Evolutionary conservation across 768 basidiomycete genomes (phyloP).

Genomic region (Agaricus sinodeliciosus): DNA sequence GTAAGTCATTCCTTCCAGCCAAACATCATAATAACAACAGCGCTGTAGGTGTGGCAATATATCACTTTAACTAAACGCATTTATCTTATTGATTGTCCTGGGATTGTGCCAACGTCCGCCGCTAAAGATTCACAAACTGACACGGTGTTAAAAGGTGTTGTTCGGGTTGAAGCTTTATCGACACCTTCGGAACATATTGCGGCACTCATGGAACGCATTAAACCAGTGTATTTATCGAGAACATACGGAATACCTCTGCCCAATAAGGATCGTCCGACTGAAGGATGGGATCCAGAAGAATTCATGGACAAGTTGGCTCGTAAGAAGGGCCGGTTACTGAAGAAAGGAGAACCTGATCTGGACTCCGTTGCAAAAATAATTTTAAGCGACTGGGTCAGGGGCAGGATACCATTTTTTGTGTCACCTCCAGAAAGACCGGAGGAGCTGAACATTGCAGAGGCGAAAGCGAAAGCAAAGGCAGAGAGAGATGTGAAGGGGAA

Average conservation of each 20-base stretch:
- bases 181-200: conserved; percentile 92
- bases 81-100: conserved; percentile 99
- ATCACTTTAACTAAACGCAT: conserved; percentile 94
- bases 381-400: conserved; percentile 94
- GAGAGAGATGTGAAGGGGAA: conserved; percentile 48
- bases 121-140: conserved; percentile 85
- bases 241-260: conserved; percentile 72
- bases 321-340: conserved; percentile 87
- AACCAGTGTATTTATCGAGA: conserved; percentile 84
- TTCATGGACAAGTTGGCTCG: conserved; percentile 82
- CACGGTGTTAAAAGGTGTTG: conserved; percentile 93
- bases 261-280: conserved; percentile 42
- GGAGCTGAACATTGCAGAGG: conserved; percentile 61
- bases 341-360: conserved; percentile 90
- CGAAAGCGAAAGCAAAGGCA: conserved; percentile 46
- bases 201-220: conserved; percentile 82
- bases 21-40: conserved; percentile 13
- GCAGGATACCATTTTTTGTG: conserved; percentile 95
- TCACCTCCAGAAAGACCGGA: conserved; percentile 80
- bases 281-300: conserved; percentile 65
- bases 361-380: conserved; percentile 94
- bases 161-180: conserved; percentile 90
- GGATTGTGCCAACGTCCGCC: conserved; percentile 85
- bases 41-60: conserved; percentile 88
- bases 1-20: conserved; percentile 22